Evolutionary conservation across 306 rosid genomes (phyloP).

Genomic region (Quercus glauca): DNA sequence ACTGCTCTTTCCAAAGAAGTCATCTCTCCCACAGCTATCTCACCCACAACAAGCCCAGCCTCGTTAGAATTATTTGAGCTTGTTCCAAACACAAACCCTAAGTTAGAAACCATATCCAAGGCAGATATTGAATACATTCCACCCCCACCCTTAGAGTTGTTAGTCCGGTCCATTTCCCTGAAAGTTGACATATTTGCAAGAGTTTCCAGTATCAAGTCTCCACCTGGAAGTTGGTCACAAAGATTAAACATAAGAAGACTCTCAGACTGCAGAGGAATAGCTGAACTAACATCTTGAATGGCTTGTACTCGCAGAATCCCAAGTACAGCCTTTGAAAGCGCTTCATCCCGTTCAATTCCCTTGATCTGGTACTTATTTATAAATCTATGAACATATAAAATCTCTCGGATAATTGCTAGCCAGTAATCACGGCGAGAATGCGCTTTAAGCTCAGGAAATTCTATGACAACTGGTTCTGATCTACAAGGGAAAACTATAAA

Average conservation of each 20-base stretch:
- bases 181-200: slow-evolving; percentile 61
- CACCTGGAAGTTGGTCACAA: slow-evolving; percentile 95
- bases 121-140: slow-evolving; percentile 84
- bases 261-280: slow-evolving; percentile 44
- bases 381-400: slow-evolving; percentile 76
- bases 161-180: slow-evolving; percentile 41
- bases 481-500: slow-evolving; percentile 47
- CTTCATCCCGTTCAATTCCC: slow-evolving; percentile 80
- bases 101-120: slow-evolving; percentile 68
- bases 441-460: slow-evolving; percentile 98
- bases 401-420: slow-evolving; percentile 86
- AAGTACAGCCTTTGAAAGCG: slow-evolving; percentile 84
- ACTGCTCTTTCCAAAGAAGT: slow-evolving; percentile 72
- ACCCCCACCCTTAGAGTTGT: slow-evolving; percentile 37
- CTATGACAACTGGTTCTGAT: slow-evolving; percentile 80
- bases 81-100: slow-evolving; percentile 76
- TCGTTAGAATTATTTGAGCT: slow-evolving; percentile 48
- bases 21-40: slow-evolving; percentile 85
- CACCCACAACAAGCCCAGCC: slow-evolving; percentile 77
- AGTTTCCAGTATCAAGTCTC: slow-evolving; percentile 93
- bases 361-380: slow-evolving; percentile 50
- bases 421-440: slow-evolving; percentile 95
- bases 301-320: slow-evolving; percentile 91
- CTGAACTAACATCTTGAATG: slow-evolving; percentile 60
- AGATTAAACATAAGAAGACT: slow-evolving; percentile 85